These are phyloP conservation scores for Sanghuangporus sanghuang DNA, from an alignment of 1,284 basidiomycete genomes.

Conservation along the genomic window DNA sequence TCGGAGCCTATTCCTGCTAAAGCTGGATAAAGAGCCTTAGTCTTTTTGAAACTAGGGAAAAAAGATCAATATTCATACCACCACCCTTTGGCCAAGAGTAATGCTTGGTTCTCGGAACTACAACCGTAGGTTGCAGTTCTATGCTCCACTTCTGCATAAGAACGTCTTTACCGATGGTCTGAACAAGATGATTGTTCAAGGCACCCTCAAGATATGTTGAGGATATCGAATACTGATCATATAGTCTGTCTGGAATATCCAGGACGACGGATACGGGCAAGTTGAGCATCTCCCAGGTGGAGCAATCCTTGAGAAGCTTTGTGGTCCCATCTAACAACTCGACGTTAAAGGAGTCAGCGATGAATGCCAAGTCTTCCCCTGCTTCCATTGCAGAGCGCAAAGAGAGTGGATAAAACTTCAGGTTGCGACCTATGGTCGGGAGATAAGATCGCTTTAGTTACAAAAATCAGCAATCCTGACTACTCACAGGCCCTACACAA, in stretches of 20 bases:
- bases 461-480: not conserved
- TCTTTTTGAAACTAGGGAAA: not conserved
- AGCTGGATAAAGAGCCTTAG: constrained; percentile 24
- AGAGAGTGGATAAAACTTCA: constrained; percentile 38
- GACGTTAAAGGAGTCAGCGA: constrained; percentile 28
- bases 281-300: constrained; percentile 32
- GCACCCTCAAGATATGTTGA: constrained; percentile 22
- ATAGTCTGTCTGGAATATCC: constrained; percentile 27
- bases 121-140: constrained; percentile 22
- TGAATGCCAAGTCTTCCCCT: constrained; percentile 25
- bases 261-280: constrained; percentile 25
- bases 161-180: constrained; percentile 33
- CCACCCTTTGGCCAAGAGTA: constrained; percentile 48
- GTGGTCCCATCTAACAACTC: constrained; percentile 21
- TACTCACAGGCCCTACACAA: not conserved
- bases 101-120: constrained; percentile 34
- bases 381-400: constrained; percentile 27
- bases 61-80: constrained; percentile 27
- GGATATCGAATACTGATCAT: constrained; percentile 27
- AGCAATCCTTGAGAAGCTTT: constrained; percentile 25
- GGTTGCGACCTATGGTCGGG: constrained; percentile 27
- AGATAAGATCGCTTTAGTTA: not conserved
- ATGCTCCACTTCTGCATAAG: constrained; percentile 28
- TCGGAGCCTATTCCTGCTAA: constrained; percentile 37
- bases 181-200: constrained; percentile 30